A percentile compares a stretch with the other conserved stretches of the same genome.
phyloP scores from a whole-genome alignment of 148 eudicot genomes.

The Chenopodium album region DNA sequence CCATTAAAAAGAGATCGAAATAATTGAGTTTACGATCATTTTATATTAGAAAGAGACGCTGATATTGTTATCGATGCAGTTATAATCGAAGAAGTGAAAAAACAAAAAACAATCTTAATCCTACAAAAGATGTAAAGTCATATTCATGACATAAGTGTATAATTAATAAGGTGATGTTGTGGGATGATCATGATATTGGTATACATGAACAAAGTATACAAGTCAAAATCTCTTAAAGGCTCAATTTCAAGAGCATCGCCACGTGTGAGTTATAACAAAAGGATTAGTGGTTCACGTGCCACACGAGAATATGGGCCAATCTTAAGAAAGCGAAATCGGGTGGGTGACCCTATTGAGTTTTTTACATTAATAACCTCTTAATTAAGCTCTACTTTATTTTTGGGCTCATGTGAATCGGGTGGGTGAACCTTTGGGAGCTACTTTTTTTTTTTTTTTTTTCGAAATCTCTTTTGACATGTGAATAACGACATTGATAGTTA shows the following conservation, averaged over 20 bases:
- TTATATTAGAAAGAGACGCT: too few species aligned
- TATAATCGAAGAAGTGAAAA: too few species aligned
- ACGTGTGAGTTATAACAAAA: conserved; percentile 19
- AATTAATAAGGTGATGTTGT: background rate
- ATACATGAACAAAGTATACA: background rate
- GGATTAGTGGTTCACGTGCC: conserved; percentile 26
- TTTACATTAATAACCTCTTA: background rate
- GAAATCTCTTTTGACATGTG: background rate
- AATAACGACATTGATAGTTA: background rate
- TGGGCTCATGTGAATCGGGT: conserved; percentile 19
- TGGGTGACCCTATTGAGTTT: too few species aligned
- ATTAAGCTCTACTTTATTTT: conserved; percentile 2
- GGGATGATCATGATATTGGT: background rate
- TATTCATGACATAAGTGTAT: conserved; percentile 3
- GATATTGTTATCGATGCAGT: too few species aligned
- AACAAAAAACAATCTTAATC: background rate
- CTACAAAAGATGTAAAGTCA: background rate
- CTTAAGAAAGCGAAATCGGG: too few species aligned
- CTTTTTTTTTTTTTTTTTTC: background rate
- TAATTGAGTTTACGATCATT: too few species aligned
- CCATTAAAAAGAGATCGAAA: too few species aligned
- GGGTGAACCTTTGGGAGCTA: background rate
- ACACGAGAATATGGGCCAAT: conserved; percentile 20
- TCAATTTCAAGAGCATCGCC: background rate
- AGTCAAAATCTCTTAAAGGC: too few species aligned